phyloP scores from a whole-genome alignment of 768 basidiomycete species.

The Gloeopeniophorella convolvens region DNA sequence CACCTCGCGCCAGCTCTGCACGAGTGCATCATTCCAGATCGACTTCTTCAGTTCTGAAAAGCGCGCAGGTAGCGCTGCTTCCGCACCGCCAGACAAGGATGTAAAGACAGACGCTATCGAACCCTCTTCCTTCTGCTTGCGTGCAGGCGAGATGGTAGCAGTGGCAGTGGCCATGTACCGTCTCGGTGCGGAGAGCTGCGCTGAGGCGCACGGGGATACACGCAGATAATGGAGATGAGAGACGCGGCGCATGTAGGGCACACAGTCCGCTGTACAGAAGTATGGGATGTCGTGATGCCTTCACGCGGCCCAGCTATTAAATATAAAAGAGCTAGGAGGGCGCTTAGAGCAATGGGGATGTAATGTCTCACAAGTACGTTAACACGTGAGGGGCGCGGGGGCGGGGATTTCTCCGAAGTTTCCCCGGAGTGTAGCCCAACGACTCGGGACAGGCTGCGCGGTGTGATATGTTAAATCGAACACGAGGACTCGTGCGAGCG shows the following conservation, averaged over 20 bases:
- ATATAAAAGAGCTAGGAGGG: too few relatives aligned
- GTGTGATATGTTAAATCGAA: too few relatives aligned
- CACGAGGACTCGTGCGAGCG: too few relatives aligned
- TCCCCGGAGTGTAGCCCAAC: too few relatives aligned
- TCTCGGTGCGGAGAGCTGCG: not conserved
- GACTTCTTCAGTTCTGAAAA: conserved; percentile 56
- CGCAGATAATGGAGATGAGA: not conserved
- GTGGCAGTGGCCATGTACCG: not conserved
- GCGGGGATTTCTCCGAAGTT: too few relatives aligned
- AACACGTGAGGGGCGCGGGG: too few relatives aligned
- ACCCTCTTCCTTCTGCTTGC: conserved; percentile 28
- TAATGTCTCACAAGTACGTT: too few relatives aligned
- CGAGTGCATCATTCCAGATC: conserved; percentile 41
- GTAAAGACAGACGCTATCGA: conserved; percentile 43
- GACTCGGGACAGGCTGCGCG: too few relatives aligned
- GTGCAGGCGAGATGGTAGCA: not conserved
- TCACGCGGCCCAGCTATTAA: too few relatives aligned
- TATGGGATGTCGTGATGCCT: too few relatives aligned
- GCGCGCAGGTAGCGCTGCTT: conserved; percentile 42
- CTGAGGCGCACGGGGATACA: not conserved
- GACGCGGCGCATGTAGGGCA: not conserved
- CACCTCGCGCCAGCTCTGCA: conserved; percentile 50
- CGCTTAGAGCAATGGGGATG: too few relatives aligned
- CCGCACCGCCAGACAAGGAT: conserved; percentile 34
- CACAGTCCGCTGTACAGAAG: too few relatives aligned